A percentile compares a stretch with the other conserved stretches of the same genome.
Conservation (phyloP, 2,329 filamentous ascomycete species). For the Xylariaceae sp. region DNA sequence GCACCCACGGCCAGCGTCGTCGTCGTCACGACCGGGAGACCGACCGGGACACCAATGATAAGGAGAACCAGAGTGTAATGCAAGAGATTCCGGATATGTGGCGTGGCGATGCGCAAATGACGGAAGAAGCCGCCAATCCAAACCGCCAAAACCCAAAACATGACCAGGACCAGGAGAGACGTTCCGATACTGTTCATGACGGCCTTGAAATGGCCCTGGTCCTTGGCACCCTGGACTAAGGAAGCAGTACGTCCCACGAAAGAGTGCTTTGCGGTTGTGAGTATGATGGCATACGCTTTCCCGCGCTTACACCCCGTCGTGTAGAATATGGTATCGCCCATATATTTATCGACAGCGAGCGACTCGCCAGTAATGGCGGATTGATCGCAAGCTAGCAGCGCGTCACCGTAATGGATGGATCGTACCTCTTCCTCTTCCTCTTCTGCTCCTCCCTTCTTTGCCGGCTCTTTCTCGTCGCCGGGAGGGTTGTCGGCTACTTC, state of each 20-base stretch:
- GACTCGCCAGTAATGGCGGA: slow-evolving; percentile 78
- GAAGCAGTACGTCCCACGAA: slow-evolving; percentile 73
- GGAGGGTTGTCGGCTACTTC: slow-evolving; percentile 9
- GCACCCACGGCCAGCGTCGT: slow-evolving; percentile 72
- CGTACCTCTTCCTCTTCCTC: slow-evolving; percentile 49
- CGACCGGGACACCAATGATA: slow-evolving; percentile 74
- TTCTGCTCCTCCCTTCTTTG: slow-evolving; percentile 35
- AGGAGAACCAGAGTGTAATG: slow-evolving; percentile 65
- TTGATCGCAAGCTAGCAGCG: slow-evolving; percentile 68
- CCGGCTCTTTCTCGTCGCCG: slow-evolving; percentile 30
- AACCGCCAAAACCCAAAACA: slow-evolving; percentile 68
- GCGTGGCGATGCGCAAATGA: slow-evolving; percentile 56
- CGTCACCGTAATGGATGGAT: slow-evolving; percentile 54
- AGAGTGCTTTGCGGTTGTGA: slow-evolving; percentile 62
- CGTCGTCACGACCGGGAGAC: slow-evolving; percentile 73
- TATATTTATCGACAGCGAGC: slow-evolving; percentile 72
- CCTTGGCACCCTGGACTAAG: slow-evolving; percentile 68
- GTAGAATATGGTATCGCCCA: slow-evolving; percentile 71
- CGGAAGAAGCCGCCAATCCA: slow-evolving; percentile 79
- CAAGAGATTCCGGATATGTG: slow-evolving; percentile 55
- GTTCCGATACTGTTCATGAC: slow-evolving; percentile 80
- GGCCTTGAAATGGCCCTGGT: slow-evolving; percentile 74
- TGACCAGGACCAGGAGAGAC: slow-evolving; percentile 66
- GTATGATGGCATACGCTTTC: slow-evolving; percentile 65
- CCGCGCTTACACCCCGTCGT: slow-evolving; percentile 78